Base-by-base conservation (phyloP, 2,329 filamentous ascomycete genomes). In the Gliomastix tumulicola region DNA sequence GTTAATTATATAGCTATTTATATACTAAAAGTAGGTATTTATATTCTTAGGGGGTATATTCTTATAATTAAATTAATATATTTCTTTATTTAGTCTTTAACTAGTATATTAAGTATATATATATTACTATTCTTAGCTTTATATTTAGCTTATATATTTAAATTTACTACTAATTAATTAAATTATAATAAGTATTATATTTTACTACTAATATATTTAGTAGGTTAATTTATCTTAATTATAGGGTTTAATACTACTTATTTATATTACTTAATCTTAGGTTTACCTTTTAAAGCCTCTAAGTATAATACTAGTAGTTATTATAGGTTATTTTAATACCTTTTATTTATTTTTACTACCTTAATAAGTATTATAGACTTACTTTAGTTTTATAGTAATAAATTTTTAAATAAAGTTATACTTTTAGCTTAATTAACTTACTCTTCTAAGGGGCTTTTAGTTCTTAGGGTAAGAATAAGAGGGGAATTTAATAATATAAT, bases 211-310 rank as follows among this genome's bases (percentile, higher is more conserved):
- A 28, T 34, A 23, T 34, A 34, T 37, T 22, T 10, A 33, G 7
- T 32, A 42, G 25, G 21, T 48, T 46, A 27, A 33, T 38, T 9
- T 42, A 41, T 19, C 18, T 47, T 28, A 47, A 45, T 37, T 34
- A n/a, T 19, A 38, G 46, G 38, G 21, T 45, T 30, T 23, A 45
- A 13, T 18, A 42, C 21, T 41, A 30, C 30, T 21, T 20, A 34
- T 4, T 45, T 32, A 31, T 27, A 22, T 9, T 25, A 23, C 7
- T 13, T 21, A 16, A 13, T 25, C 22, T 25, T n/a, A n/a, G n/a
- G 22, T 25, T 9, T 25, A 25, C 9, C 22, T 25, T 9, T 9
- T 25, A 25, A 9, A 9, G n/a, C 22, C n/a, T 25, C n/a, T n/a
- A n/a, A n/a, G n/a, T n/a, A n/a, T n/a, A n/a, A n/a, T 25, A 25